Base-by-base conservation (phyloP, 495 filamentous ascomycete species). In the Aspergillus saccharolyticus region DNA sequence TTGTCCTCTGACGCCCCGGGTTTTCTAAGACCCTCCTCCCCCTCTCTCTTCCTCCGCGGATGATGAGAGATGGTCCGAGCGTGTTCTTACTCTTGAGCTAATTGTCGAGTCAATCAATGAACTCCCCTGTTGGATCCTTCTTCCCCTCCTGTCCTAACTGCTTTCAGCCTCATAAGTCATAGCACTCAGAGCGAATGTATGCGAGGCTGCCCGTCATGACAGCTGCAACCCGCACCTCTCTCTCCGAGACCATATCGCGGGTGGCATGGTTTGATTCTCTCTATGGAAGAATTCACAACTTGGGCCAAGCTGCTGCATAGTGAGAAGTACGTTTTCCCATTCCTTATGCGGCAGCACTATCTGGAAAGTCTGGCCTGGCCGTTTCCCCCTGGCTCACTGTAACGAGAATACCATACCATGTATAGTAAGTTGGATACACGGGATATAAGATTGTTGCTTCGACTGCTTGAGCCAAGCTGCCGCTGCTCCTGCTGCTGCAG, bases 141-240 rank as follows among this genome's bases (percentile, higher is more conserved):
- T 28, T 50, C 46, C 20, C 46, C 14, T 6, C 3, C 14, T 15
- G 3, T 16, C 17, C 21, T 16, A 50, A 15, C 46, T 49, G n/a
- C n/a, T n/a, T n/a, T n/a, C n/a, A n/a, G n/a, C n/a, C n/a, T n/a
- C n/a, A n/a, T n/a, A n/a, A n/a, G n/a, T 39, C 33, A 8, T 39
- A 39, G 33, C 33, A 10, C 5, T 10, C 33, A 39, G 33, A 39
- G 2, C 7, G 5, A 12, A 30, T 28, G n/a, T 50, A 50, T 50
- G 47, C 47, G 47, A 28, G 47, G 47, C 18, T 50, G 47, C 47
- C n/a, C 47, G 47, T 50, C 47, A 50, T 50, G 47, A 50, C 47
- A 50, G 24, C 24, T 50, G 47, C 47, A 50, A 30, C 47, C 33
- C 28, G 47, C 47, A 30, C 47, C 47, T 30, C 15, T 49, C 20